Conservation (phyloP, 2,329 filamentous ascomycete species). For the Juglanconis oblonga region DNA sequence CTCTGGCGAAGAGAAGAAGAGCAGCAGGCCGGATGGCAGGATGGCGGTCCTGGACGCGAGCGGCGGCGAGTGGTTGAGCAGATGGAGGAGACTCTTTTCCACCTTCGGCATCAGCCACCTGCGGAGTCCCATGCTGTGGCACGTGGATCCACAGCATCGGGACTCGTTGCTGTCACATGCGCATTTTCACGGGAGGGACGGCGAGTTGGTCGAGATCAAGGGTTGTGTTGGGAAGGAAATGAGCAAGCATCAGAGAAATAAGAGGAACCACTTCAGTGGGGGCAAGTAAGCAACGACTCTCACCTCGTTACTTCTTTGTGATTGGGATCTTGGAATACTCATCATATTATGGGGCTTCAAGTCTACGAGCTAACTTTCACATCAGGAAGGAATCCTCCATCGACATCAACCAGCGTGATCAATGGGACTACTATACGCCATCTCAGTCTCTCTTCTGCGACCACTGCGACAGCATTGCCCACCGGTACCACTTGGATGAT, state of each 20-base stretch:
- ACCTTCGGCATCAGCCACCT: conserved; percentile 69
- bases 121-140: conserved; percentile 80
- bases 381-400: conserved; percentile 41
- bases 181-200: conserved; percentile 56
- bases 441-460: conserved; percentile 59
- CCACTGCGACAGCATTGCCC: conserved; percentile 56
- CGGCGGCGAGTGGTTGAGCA: conserved; percentile 62
- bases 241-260: conserved; percentile 77
- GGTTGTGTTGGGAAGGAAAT: conserved; percentile 77
- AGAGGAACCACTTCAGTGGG: conserved; percentile 37
- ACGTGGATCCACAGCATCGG: conserved; percentile 71
- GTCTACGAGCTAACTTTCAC: not conserved
- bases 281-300: conserved; percentile 36
- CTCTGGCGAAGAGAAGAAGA: not conserved
- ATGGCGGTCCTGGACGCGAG: conserved; percentile 68
- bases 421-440: conserved; percentile 68
- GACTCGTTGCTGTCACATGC: conserved; percentile 71
- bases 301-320: not conserved
- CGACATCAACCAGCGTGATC: conserved; percentile 63
- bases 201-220: conserved; percentile 66
- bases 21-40: conserved; percentile 27
- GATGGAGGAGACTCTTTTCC: conserved; percentile 69
- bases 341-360: too few species aligned
- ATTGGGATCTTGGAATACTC: not conserved
- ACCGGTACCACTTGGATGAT: conserved; percentile 56